Conservation (phyloP, 176 grass and related monocot species). For the Cenchrus fungigraminus region DNA sequence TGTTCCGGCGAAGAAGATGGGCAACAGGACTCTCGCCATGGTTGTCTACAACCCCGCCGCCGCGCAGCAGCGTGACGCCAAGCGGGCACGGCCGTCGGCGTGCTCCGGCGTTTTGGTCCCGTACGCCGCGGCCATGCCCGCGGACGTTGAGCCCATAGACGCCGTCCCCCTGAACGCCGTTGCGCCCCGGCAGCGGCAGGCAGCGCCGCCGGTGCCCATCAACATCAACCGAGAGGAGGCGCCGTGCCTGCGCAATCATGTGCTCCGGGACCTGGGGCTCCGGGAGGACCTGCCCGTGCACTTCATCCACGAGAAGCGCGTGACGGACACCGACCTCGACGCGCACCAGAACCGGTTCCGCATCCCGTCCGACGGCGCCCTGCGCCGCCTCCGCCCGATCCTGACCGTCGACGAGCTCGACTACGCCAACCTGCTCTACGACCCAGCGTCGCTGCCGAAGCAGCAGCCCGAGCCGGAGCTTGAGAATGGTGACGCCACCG, state of each 20-base stretch:
- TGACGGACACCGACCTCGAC: neutral
- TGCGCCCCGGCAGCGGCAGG: neutral
- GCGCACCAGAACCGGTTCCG: constrained; percentile 24
- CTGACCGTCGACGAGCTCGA: neutral
- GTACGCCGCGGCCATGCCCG: neutral
- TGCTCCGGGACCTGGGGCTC: neutral
- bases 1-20: neutral
- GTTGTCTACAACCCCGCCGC: neutral
- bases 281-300: neutral
- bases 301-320: constrained; percentile 4
- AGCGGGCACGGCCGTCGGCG: neutral
- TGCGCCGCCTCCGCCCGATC: neutral
- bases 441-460: neutral
- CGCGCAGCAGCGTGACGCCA: neutral
- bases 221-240: neutral
- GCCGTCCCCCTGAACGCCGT: neutral
- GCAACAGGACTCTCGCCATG: neutral
- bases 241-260: neutral
- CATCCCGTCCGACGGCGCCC: neutral
- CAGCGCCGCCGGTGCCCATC: no score
- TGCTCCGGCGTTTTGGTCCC: neutral
- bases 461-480: neutral
- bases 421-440: neutral
- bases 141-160: neutral
- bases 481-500: no score